Conservation (phyloP, 306 rosid species). For the Betula pendula region DNA sequence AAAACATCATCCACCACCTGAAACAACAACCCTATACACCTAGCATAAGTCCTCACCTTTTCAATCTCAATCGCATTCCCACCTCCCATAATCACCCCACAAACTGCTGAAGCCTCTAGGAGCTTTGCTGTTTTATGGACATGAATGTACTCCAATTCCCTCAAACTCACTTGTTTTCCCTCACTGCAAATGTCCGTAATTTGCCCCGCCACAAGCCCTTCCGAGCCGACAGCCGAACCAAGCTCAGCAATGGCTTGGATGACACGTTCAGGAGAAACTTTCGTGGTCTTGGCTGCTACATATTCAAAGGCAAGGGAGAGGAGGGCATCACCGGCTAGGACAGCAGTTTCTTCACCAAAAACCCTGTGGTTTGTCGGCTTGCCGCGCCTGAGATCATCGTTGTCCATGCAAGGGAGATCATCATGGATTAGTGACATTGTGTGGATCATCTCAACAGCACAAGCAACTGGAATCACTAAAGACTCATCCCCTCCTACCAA, state of each 20-base stretch:
- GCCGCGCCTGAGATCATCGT: constrained; percentile 31
- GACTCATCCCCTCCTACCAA: constrained; percentile 42
- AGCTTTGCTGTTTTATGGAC: constrained; percentile 35
- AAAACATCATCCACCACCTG: constrained; percentile 45
- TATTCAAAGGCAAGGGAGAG: constrained; percentile 34
- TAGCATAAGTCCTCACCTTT: constrained; percentile 37
- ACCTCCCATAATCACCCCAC: constrained; percentile 40
- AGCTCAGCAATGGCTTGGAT: constrained; percentile 32
- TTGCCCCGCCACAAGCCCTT: constrained; percentile 44
- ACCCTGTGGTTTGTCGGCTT: constrained; percentile 34
- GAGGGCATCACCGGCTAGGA: constrained; percentile 37
- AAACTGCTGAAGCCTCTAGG: constrained; percentile 38
- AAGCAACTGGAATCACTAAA: constrained; percentile 29
- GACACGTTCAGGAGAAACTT: constrained; percentile 14
- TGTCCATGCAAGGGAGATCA: constrained; percentile 49
- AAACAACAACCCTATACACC: constrained; percentile 36
- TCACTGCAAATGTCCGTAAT: constrained; percentile 27
- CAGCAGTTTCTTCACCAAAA: constrained; percentile 30
- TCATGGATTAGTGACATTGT: constrained; percentile 38
- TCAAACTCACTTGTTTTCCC: constrained; percentile 24
- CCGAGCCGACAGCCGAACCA: constrained; percentile 36
- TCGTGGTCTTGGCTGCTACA: constrained; percentile 24
- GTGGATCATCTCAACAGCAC: constrained; percentile 40
- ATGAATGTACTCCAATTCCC: constrained; percentile 37
- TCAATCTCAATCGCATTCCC: constrained; percentile 25